Conservation (phyloP, 306 rosid genomes). For the Medicago truncatula region MtrunA17r5.0-ANR NC_053048.1:49832501-49833000, state of each 20-base stretch:
- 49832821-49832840: too few relatives aligned
- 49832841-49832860: too few relatives aligned
- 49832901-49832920: too few relatives aligned
- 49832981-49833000: too few relatives aligned
- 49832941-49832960: too few relatives aligned
- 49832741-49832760: not conserved
- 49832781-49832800: too few relatives aligned
- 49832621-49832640: not conserved
- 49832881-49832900: too few relatives aligned
- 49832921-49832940: too few relatives aligned
- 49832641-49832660: not conserved
- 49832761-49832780: too few relatives aligned
- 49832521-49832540: not conserved
- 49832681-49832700: constrained; percentile 45
- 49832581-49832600: not conserved
- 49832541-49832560: not conserved
- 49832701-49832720: constrained; percentile 33
- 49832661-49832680: not conserved
- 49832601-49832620: not conserved
- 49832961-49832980: too few relatives aligned
- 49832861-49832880: too few relatives aligned
- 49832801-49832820: too few relatives aligned
- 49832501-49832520: constrained; percentile 4
- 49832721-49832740: constrained; percentile 49
- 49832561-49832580: not conserved